Evolutionary conservation across 2,329 filamentous ascomycete genomes (phyloP), one percentile per base, ranked within the genome.

Genomic region (Setomelanomma holmii): DNA sequence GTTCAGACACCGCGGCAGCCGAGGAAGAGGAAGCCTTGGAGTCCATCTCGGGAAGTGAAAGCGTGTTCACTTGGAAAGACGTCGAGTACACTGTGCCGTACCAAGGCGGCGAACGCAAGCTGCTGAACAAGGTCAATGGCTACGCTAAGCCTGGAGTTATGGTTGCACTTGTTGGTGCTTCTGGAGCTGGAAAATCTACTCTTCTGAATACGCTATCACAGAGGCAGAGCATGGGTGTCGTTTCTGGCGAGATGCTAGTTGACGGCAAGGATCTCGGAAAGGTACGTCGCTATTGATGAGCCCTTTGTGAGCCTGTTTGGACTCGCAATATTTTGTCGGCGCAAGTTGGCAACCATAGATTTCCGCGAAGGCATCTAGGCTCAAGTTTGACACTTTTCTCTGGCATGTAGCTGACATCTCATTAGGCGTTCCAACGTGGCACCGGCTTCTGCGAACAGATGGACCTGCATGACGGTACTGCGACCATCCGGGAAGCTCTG

Each of bases 101-200:
- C 55, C 79, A 85, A 36, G 83, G 83, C 5, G 85, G 85, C 40
- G 80, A 85, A 45, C 81, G 84, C 33, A 82, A 85, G 68, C 78
- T 90, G 1, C 77, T 91, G 41, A 88, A 90, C 64, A 81, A 86
- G 4, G 84, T 95, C 53, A 87, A 81, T 51, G 91, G 91, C 1
- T 93, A 90, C 61, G 90, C 86, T 1, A 92, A 91, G 66, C 91
- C 91, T 1, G 90, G 91, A 16, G 76, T 89, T 16, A 87, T 96
- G 83, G 86, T 91, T 38, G 91, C 91, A 0, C 78, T 96, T 1
- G 90, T 95, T 80, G 91, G 91, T 47, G 89, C 89, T 1, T 90
- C 88, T 0, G 88, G 88, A 1, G 91, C 91, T 7, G 91, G 91
- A 11, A 96, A 96, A 76, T 93, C 90, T 0, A 95, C 91, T 0